Percentiles rank a stretch among this genome's conserved stretches.
Conservation (phyloP, 1,284 basidiomycete genomes). For the Trichosporon ovoides region DNA sequence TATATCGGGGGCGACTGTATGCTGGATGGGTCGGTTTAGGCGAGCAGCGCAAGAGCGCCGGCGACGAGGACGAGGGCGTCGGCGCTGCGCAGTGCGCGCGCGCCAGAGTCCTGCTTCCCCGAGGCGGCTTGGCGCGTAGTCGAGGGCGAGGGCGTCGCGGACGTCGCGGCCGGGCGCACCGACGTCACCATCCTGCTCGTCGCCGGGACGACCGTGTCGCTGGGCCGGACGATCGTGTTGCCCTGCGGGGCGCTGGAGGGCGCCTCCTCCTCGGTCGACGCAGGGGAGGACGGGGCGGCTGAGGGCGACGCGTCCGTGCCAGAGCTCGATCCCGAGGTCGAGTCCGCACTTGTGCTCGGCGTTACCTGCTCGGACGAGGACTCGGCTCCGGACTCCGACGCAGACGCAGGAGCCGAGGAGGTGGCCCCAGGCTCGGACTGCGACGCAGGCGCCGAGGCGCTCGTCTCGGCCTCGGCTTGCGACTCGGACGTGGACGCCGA, state of each 20-base stretch:
- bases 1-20: neutral
- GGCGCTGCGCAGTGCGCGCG: neutral
- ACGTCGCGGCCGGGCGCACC: neutral
- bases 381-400: too few relatives aligned
- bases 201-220: neutral
- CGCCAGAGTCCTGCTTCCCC: neutral
- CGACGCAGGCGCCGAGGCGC: neutral
- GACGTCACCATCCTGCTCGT: neutral
- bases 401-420: too few relatives aligned
- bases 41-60: neutral
- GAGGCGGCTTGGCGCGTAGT: neutral
- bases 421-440: neutral
- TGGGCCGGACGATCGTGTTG: constrained; percentile 1
- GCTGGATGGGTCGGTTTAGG: neutral
- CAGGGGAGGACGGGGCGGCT: neutral
- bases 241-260: neutral
- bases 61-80: neutral
- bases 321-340: neutral
- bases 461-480: neutral
- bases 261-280: neutral
- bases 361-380: too few relatives aligned
- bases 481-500: neutral
- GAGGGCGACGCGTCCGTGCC: neutral
- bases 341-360: too few relatives aligned
- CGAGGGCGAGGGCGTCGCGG: neutral